Base-by-base conservation (phyloP, 2,329 filamentous ascomycete genomes). In the Verticillium zaregamsianum region DNA sequence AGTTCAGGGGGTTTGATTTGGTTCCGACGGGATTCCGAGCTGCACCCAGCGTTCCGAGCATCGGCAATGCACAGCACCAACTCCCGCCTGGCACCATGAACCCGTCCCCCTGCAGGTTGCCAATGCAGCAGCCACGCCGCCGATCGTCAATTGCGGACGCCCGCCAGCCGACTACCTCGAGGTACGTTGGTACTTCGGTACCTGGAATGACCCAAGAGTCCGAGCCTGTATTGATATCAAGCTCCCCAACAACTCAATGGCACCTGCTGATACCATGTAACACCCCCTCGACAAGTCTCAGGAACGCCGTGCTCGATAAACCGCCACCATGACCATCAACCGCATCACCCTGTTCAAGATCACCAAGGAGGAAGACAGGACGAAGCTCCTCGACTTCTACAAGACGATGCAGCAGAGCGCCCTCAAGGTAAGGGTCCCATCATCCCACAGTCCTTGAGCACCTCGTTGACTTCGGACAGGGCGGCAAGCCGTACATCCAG, bases 401-500 rank as follows among this genome's bases (percentile, higher is more conserved):
- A 69, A 66, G n/a, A 59, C 66, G 17, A 71, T 77, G 70, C 70
- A 70, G 0, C 40, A 59, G 15, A 65, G 70, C 33, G 69, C 75
- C n/a, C 14, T 74, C 62, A 72, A 75, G 65, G 65, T 79, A 68
- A 20, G 17, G 45, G 5, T n/a, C 15, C 31, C 8, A 2, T 3
- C 14, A 12, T 49, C 0, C 1, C 0, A 9, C 9, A 20, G 3
- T 23, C 59, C 5, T 2, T 12, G 9, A 9, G 17, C 17, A 14
- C 7, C 37, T 57, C 31, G 15, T 61, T 57, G 15, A 57, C 49
- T 37, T 35, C n/a, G 1, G 23, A 5, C 5, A 88, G 86, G 80
- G 87, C 61, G 85, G 84, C 55, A 83, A 87, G 64, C 83, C 82
- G 0, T 89, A 89, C 68, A 86, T 89, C 57, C 66, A 81, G 40